These are phyloP conservation scores for Candolleomyces efflorescens DNA, from an alignment of 768 basidiomycete species.

Conservation along the genomic window DNA sequence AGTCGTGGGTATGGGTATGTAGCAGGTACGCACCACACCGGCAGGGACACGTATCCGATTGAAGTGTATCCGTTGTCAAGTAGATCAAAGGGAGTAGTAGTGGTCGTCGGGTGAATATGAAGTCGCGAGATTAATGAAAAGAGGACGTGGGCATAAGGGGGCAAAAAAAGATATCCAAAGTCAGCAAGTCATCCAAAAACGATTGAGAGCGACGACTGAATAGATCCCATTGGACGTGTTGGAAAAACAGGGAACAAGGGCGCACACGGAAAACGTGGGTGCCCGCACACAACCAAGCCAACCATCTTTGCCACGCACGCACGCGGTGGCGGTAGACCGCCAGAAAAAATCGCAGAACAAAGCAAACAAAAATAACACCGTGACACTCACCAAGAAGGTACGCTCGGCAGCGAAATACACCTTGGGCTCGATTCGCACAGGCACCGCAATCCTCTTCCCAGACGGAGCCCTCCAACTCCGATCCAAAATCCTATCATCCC, in stretches of 20 bases:
- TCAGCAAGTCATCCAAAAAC: background rate
- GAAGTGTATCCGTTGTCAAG: no score
- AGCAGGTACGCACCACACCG: background rate
- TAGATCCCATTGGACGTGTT: background rate
- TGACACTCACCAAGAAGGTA: conserved; percentile 77
- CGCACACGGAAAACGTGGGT: no score
- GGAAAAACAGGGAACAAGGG: background rate
- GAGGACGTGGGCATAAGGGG: background rate
- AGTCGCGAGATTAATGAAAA: background rate
- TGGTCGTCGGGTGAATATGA: background rate
- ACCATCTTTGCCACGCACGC: no score
- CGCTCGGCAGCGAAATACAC: conserved; percentile 96
- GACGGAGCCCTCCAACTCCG: conserved; percentile 73
- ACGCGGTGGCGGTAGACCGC: no score
- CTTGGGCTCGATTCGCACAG: conserved; percentile 97
- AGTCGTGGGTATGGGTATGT: background rate
- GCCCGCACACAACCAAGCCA: no score
- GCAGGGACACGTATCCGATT: background rate
- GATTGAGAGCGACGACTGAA: background rate
- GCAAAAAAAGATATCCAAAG: background rate
- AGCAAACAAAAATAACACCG: background rate
- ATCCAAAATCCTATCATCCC: conserved; percentile 54
- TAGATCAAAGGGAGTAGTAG: background rate
- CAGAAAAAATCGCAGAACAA: background rate
- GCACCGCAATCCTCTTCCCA: conserved; percentile 89